Base-by-base conservation (phyloP, 1,284 basidiomycete genomes). In the Spongiforma sp. region DNA sequence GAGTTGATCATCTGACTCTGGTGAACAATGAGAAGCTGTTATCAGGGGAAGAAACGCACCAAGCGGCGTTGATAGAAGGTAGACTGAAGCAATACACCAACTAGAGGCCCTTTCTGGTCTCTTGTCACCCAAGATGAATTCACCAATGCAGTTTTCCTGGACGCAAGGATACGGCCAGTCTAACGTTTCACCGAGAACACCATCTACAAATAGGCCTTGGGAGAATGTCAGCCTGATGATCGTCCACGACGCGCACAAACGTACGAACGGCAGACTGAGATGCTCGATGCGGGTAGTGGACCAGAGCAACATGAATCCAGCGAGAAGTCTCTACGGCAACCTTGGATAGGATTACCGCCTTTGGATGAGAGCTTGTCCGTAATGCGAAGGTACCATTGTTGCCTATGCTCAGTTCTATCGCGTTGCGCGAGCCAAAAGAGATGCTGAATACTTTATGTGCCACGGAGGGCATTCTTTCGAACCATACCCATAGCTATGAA, bases 21-120 rank as follows among this genome's bases (percentile, higher is more conserved):
- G 64, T 65, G 26, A 68, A 61, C 37, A 58, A 39, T 24, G 46
- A 32, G 26, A 12, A 5, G 37, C 48, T n/a, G 56, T 24, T 21
- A 53, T 43, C 6, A 19, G 9, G 19, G 30, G 10, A 41, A 39
- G 37, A 53, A 9, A 15, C 76, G 63, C 71, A 91, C 91, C 81
- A 39, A 94, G 73, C 3, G 91, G 86, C 9, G 79, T 69, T 24
- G 86, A 83, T 43, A 93, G 70, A 26, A 94, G 71, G 71, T 89
- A 86, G 2, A 86, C 82, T 2, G 90, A 91, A 1, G 88, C 87
- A 34, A 93, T 73, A 67, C 86, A 91, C 91, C 90, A 93, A 64
- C 84, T 87, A 77, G 87, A 82, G 17, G 74, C 72, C 10, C 78
- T 79, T 33, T 75, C 70, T 1, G 74, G 71, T 32, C 78, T 74